Evolutionary conservation across 2,329 filamentous ascomycete genomes (phyloP).

Genomic region (Aspergillus fumigatus): DNA sequence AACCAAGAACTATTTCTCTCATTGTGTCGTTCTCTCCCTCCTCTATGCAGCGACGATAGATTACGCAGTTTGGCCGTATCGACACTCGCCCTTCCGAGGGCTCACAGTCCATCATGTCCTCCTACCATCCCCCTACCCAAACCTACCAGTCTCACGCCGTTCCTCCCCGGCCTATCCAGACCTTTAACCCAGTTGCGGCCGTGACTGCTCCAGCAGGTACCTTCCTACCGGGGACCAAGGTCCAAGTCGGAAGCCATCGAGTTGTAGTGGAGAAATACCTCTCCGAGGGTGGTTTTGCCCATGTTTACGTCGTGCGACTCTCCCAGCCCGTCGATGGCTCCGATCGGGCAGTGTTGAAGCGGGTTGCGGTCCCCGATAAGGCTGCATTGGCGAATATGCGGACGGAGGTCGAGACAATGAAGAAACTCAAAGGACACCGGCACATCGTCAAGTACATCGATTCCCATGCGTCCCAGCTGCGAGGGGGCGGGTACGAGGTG

Average conservation of each 20-base stretch:
- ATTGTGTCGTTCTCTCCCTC: not conserved
- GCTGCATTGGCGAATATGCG: conserved; percentile 92
- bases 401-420: conserved; percentile 99
- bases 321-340: conserved; percentile 71
- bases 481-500: conserved; percentile 92
- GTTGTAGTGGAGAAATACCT: conserved; percentile 96
- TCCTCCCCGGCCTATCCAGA: conserved; percentile 25
- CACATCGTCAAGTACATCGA: conserved; percentile 98
- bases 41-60: conserved; percentile 23
- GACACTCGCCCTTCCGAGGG: conserved; percentile 23
- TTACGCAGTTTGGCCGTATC: conserved; percentile 7
- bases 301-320: conserved; percentile 93
- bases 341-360: conserved; percentile 81
- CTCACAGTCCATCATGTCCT: conserved; percentile 27
- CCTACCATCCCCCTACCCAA: conserved; percentile 25
- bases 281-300: conserved; percentile 95
- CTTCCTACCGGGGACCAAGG: conserved; percentile 90
- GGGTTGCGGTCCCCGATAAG: conserved; percentile 95
- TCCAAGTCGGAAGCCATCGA: conserved; percentile 87
- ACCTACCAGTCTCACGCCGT: conserved; percentile 27
- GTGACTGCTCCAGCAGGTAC: conserved; percentile 64
- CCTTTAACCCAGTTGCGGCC: conserved; percentile 34
- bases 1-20: conserved; percentile 2
- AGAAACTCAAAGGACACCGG: conserved; percentile 93
- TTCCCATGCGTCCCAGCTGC: conserved; percentile 91